Evolutionary conservation across 75 land plant species (phyloP).

Genomic region (Sequoia sempervirens): DNA sequence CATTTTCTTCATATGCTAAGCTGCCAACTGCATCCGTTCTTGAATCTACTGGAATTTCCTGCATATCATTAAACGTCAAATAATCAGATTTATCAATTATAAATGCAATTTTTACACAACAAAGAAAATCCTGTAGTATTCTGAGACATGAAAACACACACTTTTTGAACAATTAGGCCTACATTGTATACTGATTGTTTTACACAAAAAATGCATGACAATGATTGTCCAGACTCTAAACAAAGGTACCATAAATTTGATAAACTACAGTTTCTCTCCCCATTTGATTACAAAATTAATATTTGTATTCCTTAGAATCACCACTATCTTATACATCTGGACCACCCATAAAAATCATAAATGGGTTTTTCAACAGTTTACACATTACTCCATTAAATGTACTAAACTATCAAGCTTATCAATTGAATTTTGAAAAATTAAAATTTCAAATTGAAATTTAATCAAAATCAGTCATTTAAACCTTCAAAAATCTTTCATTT

Average conservation of each 20-base stretch:
- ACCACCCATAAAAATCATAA: background rate
- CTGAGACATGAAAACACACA: too few relatives aligned
- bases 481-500: too few relatives aligned
- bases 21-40: slow-evolving; percentile 33
- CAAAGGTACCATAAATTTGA: too few relatives aligned
- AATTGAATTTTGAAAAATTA: background rate
- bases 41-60: slow-evolving; percentile 25
- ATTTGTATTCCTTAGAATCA: too few relatives aligned
- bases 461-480: background rate
- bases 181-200: background rate
- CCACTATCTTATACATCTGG: background rate
- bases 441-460: background rate
- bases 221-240: background rate
- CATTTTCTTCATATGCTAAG: slow-evolving; percentile 38
- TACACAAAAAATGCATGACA: background rate
- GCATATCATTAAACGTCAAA: background rate
- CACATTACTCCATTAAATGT: background rate
- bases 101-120: background rate
- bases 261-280: too few relatives aligned
- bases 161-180: too few relatives aligned
- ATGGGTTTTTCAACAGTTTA: background rate
- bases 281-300: too few relatives aligned
- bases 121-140: background rate
- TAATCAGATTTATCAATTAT: background rate
- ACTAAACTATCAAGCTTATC: background rate